Evolutionary conservation across 2,329 filamentous ascomycete genomes (phyloP).

Genomic region (Beauveria rudraprayagi): DNA sequence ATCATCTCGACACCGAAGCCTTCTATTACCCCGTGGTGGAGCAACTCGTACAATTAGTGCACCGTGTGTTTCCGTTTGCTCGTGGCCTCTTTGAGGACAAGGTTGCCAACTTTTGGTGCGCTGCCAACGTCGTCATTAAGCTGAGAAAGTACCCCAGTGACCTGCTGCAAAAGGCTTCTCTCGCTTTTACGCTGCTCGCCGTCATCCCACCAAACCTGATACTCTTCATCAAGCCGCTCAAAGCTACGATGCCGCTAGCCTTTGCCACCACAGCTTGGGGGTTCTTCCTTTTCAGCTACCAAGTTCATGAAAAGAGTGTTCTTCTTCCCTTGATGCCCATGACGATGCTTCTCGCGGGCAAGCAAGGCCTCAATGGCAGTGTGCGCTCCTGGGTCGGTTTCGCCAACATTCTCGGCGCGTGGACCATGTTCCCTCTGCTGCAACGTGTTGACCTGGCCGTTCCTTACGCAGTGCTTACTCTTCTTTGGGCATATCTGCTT

Average conservation of each 20-base stretch:
- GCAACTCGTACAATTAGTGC: slow-evolving; percentile 74
- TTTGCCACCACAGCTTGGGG: slow-evolving; percentile 86
- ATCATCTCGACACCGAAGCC: slow-evolving; percentile 54
- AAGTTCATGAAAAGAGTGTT: slow-evolving; percentile 97
- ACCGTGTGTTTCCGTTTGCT: slow-evolving; percentile 92
- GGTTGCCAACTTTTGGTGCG: slow-evolving; percentile 97
- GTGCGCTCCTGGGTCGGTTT: slow-evolving; percentile 90
- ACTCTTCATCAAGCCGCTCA: slow-evolving; percentile 70
- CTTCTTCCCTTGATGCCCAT: slow-evolving; percentile 87
- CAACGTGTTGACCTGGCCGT: slow-evolving; percentile 74
- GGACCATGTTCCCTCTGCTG: slow-evolving; percentile 91
- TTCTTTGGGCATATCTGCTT: slow-evolving; percentile 86
- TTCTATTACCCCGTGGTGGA: slow-evolving; percentile 68
- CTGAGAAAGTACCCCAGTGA: slow-evolving; percentile 64
- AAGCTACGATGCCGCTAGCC: slow-evolving; percentile 67
- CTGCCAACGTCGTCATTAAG: slow-evolving; percentile 83
- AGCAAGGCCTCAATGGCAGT: slow-evolving; percentile 67
- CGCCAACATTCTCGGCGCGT: slow-evolving; percentile 79
- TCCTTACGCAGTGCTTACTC: slow-evolving; percentile 76
- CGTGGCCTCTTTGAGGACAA: slow-evolving; percentile 98
- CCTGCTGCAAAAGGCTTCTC: slow-evolving; percentile 67
- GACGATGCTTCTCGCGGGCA: slow-evolving; percentile 75
- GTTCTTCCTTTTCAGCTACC: slow-evolving; percentile 96
- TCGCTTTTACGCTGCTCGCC: slow-evolving; percentile 64
- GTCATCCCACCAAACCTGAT: slow-evolving; percentile 74